Base-by-base conservation (phyloP, 2,329 filamentous ascomycete species). In the Neonectria sp. region DNA sequence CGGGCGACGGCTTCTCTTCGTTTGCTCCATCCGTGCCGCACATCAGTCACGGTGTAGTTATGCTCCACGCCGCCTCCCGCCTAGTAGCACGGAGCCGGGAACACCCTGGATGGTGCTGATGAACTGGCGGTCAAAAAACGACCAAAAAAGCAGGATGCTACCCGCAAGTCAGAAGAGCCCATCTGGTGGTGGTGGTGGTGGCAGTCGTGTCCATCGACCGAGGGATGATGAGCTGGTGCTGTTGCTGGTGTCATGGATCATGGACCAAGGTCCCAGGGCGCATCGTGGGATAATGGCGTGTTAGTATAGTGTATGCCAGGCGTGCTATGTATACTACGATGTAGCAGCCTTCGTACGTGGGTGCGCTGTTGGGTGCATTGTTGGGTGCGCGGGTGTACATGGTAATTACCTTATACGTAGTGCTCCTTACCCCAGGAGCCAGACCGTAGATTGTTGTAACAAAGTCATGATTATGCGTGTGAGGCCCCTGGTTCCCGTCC, bases 51-150 rank as follows among this genome's bases (percentile, higher is more conserved):
- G n/a, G 24, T 45, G 40, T 45, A 24, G 31, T 60, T 67, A 70
- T 71, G 65, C 68, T 71, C 69, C 73, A 75, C 71, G 71, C 66
- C 67, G 60, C 62, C 67, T 61, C 70, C 61, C 56, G 69, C 71
- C 70, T 67, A 66, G 58, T 61, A 46, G 62, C 55, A 60, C 60
- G 37, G 46, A 55, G 66, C 71, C 59, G 55, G 73, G 73, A 67
- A 74, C 63, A 74, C 67, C 73, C 70, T 74, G 70, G 63, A 62
- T 63, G 60, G 56, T 49, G 57, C 51, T 76, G 79, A 81, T 81
- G 81, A 85, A 86, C 82, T 86, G 83, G 84, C 84, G 84, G 84
- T 86, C 84, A 86, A 75, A 65, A 67, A 67, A 68, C 25, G 56
- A 57, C 55, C 67, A 63, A 67, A 60, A 72, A 58, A 62, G 57